phyloP scores from a whole-genome alignment of 441 rosid genomes.

The Lagerstroemia fauriei region DNA sequence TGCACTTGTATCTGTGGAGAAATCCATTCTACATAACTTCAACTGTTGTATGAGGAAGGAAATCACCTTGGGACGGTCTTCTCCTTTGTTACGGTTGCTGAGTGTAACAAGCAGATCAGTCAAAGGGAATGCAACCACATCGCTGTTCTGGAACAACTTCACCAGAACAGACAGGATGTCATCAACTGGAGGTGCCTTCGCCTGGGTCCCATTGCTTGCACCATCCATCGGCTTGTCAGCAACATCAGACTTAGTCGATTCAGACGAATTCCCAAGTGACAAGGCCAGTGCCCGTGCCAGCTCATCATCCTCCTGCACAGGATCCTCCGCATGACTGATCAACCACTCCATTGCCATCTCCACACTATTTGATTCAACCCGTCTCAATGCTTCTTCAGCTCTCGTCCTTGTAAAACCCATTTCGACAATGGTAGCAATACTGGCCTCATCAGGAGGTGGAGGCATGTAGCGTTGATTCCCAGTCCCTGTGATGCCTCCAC shows the following conservation, averaged over 20 bases:
- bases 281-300: slow-evolving; percentile 94
- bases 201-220: slow-evolving; percentile 51
- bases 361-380: slow-evolving; percentile 93
- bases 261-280: slow-evolving; percentile 89
- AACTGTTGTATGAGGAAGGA: slow-evolving; percentile 83
- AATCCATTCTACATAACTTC: slow-evolving; percentile 71
- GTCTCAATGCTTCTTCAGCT: slow-evolving; percentile 90
- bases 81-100: slow-evolving; percentile 82
- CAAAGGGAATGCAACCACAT: slow-evolving; percentile 73
- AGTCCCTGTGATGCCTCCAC: slow-evolving; percentile 61
- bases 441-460: slow-evolving; percentile 86
- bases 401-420: slow-evolving; percentile 98
- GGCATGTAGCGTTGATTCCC: slow-evolving; percentile 72
- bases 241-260: slow-evolving; percentile 70
- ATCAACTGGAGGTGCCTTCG: slow-evolving; percentile 67
- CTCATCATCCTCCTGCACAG: slow-evolving; percentile 97
- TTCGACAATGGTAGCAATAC: slow-evolving; percentile 84
- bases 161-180: slow-evolving; percentile 79
- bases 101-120: slow-evolving; percentile 86
- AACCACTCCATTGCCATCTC: slow-evolving; percentile 99
- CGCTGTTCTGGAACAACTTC: slow-evolving; percentile 77
- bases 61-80: slow-evolving; percentile 67
- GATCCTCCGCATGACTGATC: slow-evolving; percentile 81
- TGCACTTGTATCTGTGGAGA: slow-evolving; percentile 66
- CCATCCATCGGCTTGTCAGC: slow-evolving; percentile 67